Base-by-base conservation (phyloP, 768 basidiomycete species). In the Tricholoma matsutake region DNA sequence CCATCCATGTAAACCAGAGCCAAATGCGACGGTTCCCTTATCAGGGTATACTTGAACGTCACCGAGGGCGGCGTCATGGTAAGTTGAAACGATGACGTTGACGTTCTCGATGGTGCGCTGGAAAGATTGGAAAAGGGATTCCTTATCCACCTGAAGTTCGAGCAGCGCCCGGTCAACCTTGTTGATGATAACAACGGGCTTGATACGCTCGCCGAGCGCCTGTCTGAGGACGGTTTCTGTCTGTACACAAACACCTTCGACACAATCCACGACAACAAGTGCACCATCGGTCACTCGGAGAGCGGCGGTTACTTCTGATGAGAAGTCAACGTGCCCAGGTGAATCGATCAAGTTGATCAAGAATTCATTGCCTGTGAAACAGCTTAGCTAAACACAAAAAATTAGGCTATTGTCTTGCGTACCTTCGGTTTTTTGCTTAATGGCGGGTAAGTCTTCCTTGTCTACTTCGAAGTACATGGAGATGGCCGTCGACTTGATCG, bases 231-330 rank as follows among this genome's bases (percentile, higher is more conserved):
- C 97, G 14, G 97, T 99, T 82, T 98, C 97, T 72, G 97, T 99
- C 80, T 99, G 97, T 43, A 98, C 97, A 76, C 96, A 99, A 72
- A 98, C 97, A 81, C 97, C 97, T 75, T 99, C 97, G 69, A 99
- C 89, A 78, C 95, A 97, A 78, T 99, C 97, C 72, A 99, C 97
- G 75, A 99, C 97, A 71, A 99, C 97, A 68, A 99, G 91, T 62
- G 97, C 97, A 83, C 96, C 97, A 66, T 99, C 97, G 64, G 97
- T 99, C 71, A 99, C 97, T 81, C 97, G 97, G 73, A 99, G 94
- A 66, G 97, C 97, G 63, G 97, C 97, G 2, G 97, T 99, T 70
- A 99, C 97, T 79, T 99, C 97, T 56, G 97, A 98, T 34, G 97
- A 99, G 84, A 99, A 99, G 77, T 99, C 97, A 77, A 99, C 97